Conservation (phyloP, 768 basidiomycete genomes). For the Leccinum subgranulosum region DNA sequence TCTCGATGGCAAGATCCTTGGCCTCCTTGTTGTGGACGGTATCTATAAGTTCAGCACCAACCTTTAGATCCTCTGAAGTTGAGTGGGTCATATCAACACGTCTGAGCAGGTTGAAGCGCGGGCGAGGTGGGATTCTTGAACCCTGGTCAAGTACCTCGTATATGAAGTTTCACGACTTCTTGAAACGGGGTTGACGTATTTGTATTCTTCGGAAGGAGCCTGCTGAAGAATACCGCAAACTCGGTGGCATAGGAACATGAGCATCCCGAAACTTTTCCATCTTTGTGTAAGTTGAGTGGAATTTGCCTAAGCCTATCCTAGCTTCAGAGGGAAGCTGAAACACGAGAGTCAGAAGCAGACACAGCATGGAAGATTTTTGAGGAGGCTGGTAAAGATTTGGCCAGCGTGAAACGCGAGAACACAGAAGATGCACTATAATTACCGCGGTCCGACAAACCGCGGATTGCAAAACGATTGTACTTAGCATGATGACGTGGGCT, state of each 20-base stretch:
- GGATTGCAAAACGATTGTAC: no score
- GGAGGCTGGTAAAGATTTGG: not conserved
- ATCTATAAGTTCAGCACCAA: not conserved
- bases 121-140: not conserved
- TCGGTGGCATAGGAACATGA: not conserved
- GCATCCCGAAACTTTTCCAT: not conserved
- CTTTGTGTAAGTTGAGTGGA: not conserved
- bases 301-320: not conserved
- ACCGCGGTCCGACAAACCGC: no score
- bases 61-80: not conserved
- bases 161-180: not conserved
- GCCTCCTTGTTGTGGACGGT: slow-evolving; percentile 10
- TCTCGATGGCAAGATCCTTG: not conserved
- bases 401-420: not conserved
- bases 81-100: slow-evolving; percentile 3
- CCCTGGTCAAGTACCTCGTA: not conserved
- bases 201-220: not conserved
- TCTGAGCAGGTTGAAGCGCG: not conserved
- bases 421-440: no score
- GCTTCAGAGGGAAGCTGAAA: not conserved
- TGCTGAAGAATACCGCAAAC: not conserved
- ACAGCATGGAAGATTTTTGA: not conserved
- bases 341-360: not conserved
- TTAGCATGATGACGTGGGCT: no score
- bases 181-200: not conserved